Evolutionary conservation across 2,329 filamentous ascomycete species (phyloP), one percentile per base, ranked within the genome.

Genomic region (Paraphoma sp.): DNA sequence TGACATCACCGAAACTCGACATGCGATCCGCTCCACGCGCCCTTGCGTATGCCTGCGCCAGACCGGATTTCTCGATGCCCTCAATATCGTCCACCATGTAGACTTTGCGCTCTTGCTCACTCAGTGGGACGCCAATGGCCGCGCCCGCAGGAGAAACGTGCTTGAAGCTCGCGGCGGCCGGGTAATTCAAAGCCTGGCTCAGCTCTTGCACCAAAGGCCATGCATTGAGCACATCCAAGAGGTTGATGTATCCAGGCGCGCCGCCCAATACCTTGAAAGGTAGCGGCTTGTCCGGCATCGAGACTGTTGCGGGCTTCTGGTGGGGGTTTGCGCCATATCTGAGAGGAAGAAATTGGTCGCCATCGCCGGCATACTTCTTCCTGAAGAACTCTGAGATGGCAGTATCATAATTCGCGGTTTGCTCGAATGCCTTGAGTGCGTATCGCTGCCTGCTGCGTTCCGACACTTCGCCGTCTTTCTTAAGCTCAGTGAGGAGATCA

Each of bases 171-270:
- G 95, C 94, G 30, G 95, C 95, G 51, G 95, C 95, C 33, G 95
- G 92, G 77, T 90, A 89, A 67, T 90, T 89, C 18, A 98, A 87
- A 18, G 94, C 92, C 68, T 90, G 83, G 83, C 93, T 96, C 71
- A 99, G 86, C 82, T 99, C 95, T 84, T 96, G 96, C 55, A 99
- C 95, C 58, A 99, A 82, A 6, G 92, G 91, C 95, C 95, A 99
- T 68, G 93, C 92, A 79, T 99, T 99, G 68, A 99, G 86, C 48
- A 92, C 92, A 79, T 99, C 95, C 47, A 99, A 87, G 48, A 99
- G 85, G 82, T 99, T 99, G 83, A 99, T 95, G 80, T 97, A 99
- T 51, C 95, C 95, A 7, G 95, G 95, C 8, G 93, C 86, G 51
- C 95, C 95, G 67, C 89, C 84, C 10, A 98, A 87, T 29, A 96